These are phyloP conservation scores for Pelargonium cotyledonis DNA, from an alignment of 441 rosid genomes.

Conservation along the genomic window DNA sequence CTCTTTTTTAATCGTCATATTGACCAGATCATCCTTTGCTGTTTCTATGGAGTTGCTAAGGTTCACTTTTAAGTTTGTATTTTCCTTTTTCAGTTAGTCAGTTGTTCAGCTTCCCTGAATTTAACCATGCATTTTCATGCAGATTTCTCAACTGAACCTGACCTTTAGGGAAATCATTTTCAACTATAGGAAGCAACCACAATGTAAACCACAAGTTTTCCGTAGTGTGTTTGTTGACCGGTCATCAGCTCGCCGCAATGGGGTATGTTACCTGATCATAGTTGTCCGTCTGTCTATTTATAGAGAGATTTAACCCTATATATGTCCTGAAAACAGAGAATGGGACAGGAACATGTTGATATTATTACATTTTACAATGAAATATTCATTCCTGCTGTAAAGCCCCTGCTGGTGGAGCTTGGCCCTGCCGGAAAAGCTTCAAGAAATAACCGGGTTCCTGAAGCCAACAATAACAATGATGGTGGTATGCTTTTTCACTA, in stretches of 20 bases:
- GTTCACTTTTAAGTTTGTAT: conserved; percentile 34
- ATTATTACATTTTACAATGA: conserved; percentile 90
- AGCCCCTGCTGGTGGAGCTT: conserved; percentile 74
- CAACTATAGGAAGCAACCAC: conserved; percentile 96
- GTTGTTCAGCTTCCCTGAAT: not conserved
- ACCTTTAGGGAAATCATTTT: conserved; percentile 77
- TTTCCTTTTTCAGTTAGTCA: conserved; percentile 12
- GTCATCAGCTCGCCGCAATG: conserved; percentile 53
- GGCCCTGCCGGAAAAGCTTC: conserved; percentile 50
- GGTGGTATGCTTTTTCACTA: conserved; percentile 45
- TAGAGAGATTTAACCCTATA: conserved; percentile 21
- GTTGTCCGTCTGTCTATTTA: conserved; percentile 15
- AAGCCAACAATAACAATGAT: conserved; percentile 48
- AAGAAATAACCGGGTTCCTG: conserved; percentile 39
- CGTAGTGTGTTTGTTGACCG: conserved; percentile 78
- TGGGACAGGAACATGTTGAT: conserved; percentile 79
- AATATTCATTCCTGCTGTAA: conserved; percentile 67
- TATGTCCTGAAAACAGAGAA: conserved; percentile 47
- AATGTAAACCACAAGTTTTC: conserved; percentile 85
- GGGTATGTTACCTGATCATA: conserved; percentile 36
- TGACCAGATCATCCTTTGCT: conserved; percentile 94
- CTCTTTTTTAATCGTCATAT: conserved; percentile 89
- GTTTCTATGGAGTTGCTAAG: conserved; percentile 93
- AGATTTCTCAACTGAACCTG: conserved; percentile 76
- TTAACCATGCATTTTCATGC: conserved; percentile 18